A percentile compares a stretch with the other conserved stretches of the same genome.
Conservation (phyloP, 129 eudicot species). For the Tanacetum coccineum region DNA sequence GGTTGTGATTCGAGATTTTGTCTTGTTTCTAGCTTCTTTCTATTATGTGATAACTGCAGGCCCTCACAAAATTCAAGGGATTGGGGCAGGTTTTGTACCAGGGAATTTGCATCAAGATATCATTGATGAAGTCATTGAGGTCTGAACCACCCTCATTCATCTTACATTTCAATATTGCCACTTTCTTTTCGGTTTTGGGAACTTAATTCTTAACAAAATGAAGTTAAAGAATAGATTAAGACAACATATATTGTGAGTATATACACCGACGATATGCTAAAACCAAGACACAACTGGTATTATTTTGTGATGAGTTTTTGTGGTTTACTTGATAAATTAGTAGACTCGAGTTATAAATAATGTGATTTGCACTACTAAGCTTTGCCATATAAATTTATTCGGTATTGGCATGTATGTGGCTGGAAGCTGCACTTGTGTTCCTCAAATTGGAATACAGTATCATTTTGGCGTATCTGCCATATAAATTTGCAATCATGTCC, state of each 20-base stretch:
- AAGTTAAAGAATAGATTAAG: constrained; percentile 13
- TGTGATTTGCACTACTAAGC: not conserved
- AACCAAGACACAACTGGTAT: not conserved
- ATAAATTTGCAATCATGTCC: not conserved
- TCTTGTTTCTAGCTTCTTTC: constrained; percentile 39
- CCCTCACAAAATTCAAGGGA: constrained; percentile 99
- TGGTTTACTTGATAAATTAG: not conserved
- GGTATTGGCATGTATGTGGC: not conserved
- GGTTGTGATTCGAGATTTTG: constrained; percentile 19
- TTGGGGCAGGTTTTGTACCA: constrained; percentile 99
- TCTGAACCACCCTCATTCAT: constrained; percentile 13
- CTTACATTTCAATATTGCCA: not conserved
- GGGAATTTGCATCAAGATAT: constrained; percentile 76
- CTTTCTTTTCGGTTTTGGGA: not conserved
- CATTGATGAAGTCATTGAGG: constrained; percentile 96
- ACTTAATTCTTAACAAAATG: constrained; percentile 14
- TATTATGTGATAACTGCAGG: constrained; percentile 71
- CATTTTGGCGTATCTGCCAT: constrained; percentile 4
- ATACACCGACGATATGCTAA: not conserved
- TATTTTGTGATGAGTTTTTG: not conserved
- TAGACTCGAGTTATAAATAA: not conserved
- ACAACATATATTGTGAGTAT: not conserved
- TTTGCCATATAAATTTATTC: not conserved
- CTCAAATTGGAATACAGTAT: not conserved
- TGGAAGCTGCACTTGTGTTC: not conserved